Evolutionary conservation across 2,329 filamentous ascomycete species (phyloP), one percentile per base, ranked within the genome.

Genomic region (Ceratocystis smalleyi): DNA sequence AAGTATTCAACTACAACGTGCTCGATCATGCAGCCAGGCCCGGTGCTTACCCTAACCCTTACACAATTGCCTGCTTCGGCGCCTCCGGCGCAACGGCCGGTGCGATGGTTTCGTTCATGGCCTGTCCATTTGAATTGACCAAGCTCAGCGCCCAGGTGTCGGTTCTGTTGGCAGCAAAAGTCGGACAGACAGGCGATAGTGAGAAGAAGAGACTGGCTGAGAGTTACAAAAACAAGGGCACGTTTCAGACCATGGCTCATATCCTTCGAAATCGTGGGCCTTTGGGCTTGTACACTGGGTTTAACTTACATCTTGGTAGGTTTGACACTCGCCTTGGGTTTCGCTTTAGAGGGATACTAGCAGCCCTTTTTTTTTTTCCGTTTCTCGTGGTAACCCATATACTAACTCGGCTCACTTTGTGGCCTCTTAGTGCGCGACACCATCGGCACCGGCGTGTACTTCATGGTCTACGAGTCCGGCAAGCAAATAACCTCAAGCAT

Each of bases 61-160:
- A 86, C 70, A 90, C 89, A 0, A 77, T 91, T 63, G 78, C 83
- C 64, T 91, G 88, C 71, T 92, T 91, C 74, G 87, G 86, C 27
- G 81, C 84, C 10, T 87, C 89, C 54, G 89, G 89, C 61, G 88
- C 88, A 49, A 88, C 86, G 12, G 87, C 89, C 61, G 89, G 89
- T 64, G 89, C 87, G 24, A 81, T 84, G 67, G 91, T 94, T 64
- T 91, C 89, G 7, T 79, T 87, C 61, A 83, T 94, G 69, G 88
- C 89, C 69, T 95, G 89, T 71, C 89, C 89, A 1, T 95, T 95
- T 72, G 89, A 95, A 74, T 80, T 95, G 73, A 91, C 88, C n/a
- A 95, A 95, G 74, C 79, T 94, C 66, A 91, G 87, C 72, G 88
- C 89, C 17, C 89, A 95, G 73, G 87, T 94, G 22, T 91, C 89